phyloP scores from a whole-genome alignment of 257 asterid genomes.

The Leonotis leonurus region DNA sequence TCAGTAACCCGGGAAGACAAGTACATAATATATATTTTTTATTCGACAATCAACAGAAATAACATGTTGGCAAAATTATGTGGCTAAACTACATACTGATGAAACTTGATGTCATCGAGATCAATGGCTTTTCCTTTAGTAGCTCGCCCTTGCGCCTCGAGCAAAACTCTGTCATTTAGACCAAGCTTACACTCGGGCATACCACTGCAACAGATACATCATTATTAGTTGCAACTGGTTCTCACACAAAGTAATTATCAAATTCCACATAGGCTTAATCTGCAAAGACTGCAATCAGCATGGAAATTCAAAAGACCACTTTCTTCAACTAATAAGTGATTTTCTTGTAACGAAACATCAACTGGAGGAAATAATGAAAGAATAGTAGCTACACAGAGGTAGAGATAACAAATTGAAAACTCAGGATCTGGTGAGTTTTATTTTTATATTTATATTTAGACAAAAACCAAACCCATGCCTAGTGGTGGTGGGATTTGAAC shows the following conservation, averaged over 20 bases:
- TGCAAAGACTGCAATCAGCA: background rate
- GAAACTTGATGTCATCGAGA: slow-evolving; percentile 97
- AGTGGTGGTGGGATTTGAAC: too few species aligned
- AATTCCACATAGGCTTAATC: background rate
- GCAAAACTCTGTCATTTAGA: slow-evolving; percentile 88
- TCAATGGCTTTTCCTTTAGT: slow-evolving; percentile 98
- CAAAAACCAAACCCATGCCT: too few species aligned
- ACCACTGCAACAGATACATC: slow-evolving; percentile 59
- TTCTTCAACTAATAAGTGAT: background rate
- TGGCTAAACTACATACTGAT: slow-evolving; percentile 62
- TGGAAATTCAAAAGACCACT: background rate
- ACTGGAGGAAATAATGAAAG: slow-evolving; percentile 5
- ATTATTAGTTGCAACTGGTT: slow-evolving; percentile 3
- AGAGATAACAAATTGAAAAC: background rate
- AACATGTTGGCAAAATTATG: slow-evolving; percentile 1
- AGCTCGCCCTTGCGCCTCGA: slow-evolving; percentile 94
- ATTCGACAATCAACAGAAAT: background rate
- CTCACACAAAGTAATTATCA: background rate
- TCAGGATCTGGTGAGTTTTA: too few species aligned
- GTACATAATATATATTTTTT: background rate
- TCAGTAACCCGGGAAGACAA: background rate
- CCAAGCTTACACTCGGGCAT: slow-evolving; percentile 99
- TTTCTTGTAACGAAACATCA: background rate
- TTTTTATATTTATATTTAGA: too few species aligned
- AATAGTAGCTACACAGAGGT: background rate